Percentiles rank a stretch among this genome's conserved stretches.
phyloP scores from a whole-genome alignment of 805 yeast species.

The Sugiyamaella lignohabitans region DNA sequence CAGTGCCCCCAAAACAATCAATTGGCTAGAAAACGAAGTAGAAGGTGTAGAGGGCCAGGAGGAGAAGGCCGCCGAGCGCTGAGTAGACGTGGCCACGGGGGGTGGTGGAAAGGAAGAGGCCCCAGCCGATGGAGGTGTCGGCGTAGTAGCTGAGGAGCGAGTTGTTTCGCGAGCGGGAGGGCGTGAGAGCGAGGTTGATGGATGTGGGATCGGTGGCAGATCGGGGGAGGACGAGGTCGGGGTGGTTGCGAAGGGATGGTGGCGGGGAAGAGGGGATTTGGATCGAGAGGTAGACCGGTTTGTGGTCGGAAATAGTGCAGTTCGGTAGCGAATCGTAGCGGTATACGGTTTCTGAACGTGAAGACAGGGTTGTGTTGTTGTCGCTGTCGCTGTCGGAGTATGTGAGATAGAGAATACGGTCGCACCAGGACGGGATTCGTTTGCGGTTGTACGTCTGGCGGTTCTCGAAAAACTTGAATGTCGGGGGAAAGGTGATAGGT shows the following conservation, averaged over 20 bases:
- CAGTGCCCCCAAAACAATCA: too few relatives aligned
- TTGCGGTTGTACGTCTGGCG: slow-evolving; percentile 48
- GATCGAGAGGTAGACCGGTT: slow-evolving; percentile 55
- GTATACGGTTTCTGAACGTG: slow-evolving; percentile 32
- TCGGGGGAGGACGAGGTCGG: background rate
- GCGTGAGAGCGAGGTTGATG: background rate
- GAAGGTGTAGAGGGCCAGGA: slow-evolving; percentile 4
- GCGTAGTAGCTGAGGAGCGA: slow-evolving; percentile 7
- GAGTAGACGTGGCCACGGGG: slow-evolving; percentile 9
- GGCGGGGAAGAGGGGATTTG: slow-evolving; percentile 13
- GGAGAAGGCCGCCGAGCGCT: slow-evolving; percentile 1
- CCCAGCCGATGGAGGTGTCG: slow-evolving; percentile 18
- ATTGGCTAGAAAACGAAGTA: background rate
- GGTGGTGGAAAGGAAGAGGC: slow-evolving; percentile 11
- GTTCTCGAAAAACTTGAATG: slow-evolving; percentile 60
- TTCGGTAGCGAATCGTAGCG: slow-evolving; percentile 46
- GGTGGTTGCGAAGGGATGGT: background rate
- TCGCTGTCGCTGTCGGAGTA: slow-evolving; percentile 34
- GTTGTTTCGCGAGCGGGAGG: background rate
- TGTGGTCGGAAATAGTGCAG: slow-evolving; percentile 65
- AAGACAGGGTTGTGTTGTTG: slow-evolving; percentile 1
- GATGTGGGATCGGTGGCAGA: background rate
- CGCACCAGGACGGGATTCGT: slow-evolving; percentile 87
- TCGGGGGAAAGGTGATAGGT: slow-evolving; percentile 62
- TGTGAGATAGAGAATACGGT: slow-evolving; percentile 58